Evolutionary conservation across 768 basidiomycete species (phyloP).

Genomic region (Tulasnella sp.): DNA sequence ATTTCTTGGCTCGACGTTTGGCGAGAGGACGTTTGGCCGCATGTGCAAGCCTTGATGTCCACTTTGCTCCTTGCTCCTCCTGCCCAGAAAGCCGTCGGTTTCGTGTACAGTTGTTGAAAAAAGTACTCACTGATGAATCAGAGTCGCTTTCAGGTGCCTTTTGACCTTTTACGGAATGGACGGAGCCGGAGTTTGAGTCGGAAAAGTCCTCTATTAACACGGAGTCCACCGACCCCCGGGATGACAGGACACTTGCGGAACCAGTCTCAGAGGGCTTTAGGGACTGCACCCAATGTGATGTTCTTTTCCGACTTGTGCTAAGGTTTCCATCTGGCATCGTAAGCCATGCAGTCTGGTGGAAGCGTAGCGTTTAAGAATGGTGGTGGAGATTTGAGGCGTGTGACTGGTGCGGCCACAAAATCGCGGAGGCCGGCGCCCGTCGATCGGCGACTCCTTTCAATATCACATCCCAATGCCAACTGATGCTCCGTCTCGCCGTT

Average conservation of each 20-base stretch:
- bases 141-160: background rate
- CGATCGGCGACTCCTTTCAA: background rate
- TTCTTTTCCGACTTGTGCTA: background rate
- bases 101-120: background rate
- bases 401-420: background rate
- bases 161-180: background rate
- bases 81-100: background rate
- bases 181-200: background rate
- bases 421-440: background rate
- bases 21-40: background rate
- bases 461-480: background rate
- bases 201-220: conserved; percentile 10
- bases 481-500: conserved; percentile 1
- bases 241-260: background rate
- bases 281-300: background rate
- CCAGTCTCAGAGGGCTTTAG: background rate
- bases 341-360: background rate
- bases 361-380: background rate
- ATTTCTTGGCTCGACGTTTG: background rate
- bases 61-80: background rate
- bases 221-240: background rate
- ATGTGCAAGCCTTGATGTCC: background rate
- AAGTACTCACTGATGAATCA: background rate
- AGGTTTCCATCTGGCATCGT: background rate
- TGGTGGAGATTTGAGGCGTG: background rate